Conservation (phyloP, 768 basidiomycete genomes). For the Tricholoma furcatifolium region DNA sequence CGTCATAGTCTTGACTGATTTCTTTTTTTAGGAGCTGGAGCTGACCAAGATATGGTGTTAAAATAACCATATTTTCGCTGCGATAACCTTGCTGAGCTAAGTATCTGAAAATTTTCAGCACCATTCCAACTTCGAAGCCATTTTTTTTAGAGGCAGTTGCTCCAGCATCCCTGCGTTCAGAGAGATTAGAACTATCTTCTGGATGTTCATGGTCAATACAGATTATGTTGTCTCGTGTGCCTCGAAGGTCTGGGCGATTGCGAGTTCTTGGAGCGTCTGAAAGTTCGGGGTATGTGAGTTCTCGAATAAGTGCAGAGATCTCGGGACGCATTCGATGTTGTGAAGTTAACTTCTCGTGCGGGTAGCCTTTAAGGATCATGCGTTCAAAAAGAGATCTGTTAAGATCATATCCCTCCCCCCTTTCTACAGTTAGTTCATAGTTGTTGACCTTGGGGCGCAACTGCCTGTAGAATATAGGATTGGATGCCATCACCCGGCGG, state of each 20-base stretch:
- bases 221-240: slow-evolving; percentile 55
- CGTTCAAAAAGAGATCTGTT: slow-evolving; percentile 70
- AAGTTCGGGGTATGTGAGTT: slow-evolving; percentile 64
- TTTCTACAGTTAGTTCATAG: slow-evolving; percentile 60
- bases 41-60: slow-evolving; percentile 73
- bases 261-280: slow-evolving; percentile 50
- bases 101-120: slow-evolving; percentile 64
- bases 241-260: slow-evolving; percentile 50
- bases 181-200: slow-evolving; percentile 47
- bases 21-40: slow-evolving; percentile 47
- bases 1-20: slow-evolving; percentile 50
- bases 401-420: slow-evolving; percentile 62
- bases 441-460: slow-evolving; percentile 70
- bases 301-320: slow-evolving; percentile 59
- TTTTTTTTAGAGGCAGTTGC: slow-evolving; percentile 62
- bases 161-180: slow-evolving; percentile 45
- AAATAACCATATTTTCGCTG: slow-evolving; percentile 56
- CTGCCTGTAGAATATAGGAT: slow-evolving; percentile 53
- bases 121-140: slow-evolving; percentile 57
- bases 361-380: slow-evolving; percentile 59
- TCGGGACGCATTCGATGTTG: slow-evolving; percentile 78
- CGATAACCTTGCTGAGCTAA: slow-evolving; percentile 68
- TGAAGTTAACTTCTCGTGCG: slow-evolving; percentile 49
- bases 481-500: neutral
- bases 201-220: slow-evolving; percentile 57